These are phyloP conservation scores for Carallia pectinifolia DNA, from an alignment of 345 rosid genomes.

Conservation along the genomic window DNA sequence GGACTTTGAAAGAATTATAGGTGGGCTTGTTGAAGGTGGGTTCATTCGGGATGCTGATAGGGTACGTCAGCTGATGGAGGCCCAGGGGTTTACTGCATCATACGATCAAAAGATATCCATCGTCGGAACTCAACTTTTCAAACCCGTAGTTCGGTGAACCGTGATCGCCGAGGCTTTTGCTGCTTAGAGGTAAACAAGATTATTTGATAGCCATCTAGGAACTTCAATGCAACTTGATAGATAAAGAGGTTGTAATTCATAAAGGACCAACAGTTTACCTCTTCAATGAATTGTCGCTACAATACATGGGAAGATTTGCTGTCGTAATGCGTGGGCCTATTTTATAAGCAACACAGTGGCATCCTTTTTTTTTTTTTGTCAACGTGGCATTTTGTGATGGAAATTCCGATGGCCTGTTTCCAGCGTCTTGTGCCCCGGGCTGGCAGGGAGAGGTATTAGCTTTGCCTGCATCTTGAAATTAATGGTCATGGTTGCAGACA, in stretches of 20 bases:
- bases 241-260: neutral
- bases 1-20: constrained; percentile 61
- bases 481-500: no score
- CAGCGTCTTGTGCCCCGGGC: neutral
- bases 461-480: no score
- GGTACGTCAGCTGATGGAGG: constrained; percentile 51
- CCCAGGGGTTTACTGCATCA: constrained; percentile 46
- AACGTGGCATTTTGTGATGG: neutral
- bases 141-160: constrained; percentile 6
- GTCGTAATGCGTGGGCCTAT: neutral
- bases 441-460: no score
- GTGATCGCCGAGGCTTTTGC: neutral
- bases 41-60: constrained; percentile 64
- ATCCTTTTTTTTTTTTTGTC: no score
- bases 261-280: neutral
- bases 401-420: neutral
- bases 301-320: neutral
- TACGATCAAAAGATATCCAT: constrained; percentile 36
- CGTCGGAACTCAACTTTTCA: constrained; percentile 24
- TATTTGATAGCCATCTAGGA: neutral
- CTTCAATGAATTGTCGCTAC: neutral
- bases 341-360: neutral
- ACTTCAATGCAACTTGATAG: neutral
- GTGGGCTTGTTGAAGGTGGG: constrained; percentile 59
- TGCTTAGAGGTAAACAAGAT: neutral